phyloP scores from a whole-genome alignment of 495 filamentous ascomycete species.

The Xylaria telfairii region DNA sequence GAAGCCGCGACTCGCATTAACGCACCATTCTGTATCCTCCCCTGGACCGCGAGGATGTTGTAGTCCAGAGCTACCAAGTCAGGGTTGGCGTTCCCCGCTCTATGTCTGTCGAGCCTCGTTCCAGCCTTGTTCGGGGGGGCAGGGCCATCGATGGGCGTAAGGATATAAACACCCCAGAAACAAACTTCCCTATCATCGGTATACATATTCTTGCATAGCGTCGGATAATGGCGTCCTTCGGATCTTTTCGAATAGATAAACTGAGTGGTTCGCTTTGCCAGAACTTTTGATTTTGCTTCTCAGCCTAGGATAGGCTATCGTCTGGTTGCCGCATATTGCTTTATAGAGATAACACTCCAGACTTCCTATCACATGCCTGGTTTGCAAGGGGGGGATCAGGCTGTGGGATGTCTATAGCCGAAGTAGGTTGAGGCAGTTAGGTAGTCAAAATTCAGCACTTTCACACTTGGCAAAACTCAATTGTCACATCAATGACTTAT shows the following conservation, averaged over 20 bases:
- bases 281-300: constrained; percentile 11
- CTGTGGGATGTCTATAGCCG: neutral
- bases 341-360: neutral
- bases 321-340: neutral
- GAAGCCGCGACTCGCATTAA: neutral
- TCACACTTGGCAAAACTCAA: neutral
- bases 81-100: neutral
- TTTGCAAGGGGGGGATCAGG: neutral
- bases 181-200: neutral
- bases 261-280: constrained; percentile 11
- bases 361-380: neutral
- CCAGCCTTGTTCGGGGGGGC: too few species aligned
- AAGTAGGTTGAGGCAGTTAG: neutral
- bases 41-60: neutral
- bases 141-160: neutral
- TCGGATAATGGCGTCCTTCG: constrained; percentile 25
- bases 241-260: constrained; percentile 18
- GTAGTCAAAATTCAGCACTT: neutral
- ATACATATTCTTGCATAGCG: constrained; percentile 29
- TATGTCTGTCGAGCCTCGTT: neutral
- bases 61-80: neutral
- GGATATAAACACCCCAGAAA: neutral
- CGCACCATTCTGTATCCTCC: neutral
- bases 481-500: neutral
- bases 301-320: constrained; percentile 9